Conservation (phyloP, 2,329 filamentous ascomycete genomes). For the Sporothrix sp. region DNA sequence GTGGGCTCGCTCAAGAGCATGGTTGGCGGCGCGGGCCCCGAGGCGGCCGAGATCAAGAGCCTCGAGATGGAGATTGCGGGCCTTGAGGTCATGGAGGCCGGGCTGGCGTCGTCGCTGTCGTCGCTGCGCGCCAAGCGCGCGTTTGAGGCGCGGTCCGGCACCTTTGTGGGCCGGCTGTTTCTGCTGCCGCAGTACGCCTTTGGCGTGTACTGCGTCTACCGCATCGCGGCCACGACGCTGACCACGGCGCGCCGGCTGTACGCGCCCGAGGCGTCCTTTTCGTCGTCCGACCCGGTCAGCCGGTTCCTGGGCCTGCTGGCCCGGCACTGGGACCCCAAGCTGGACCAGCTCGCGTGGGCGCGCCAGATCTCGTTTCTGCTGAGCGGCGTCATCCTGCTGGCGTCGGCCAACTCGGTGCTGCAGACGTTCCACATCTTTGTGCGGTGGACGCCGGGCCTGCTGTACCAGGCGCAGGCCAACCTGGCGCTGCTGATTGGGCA, state of each 20-base stretch:
- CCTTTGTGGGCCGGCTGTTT: conserved; percentile 54
- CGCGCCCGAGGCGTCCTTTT: conserved; percentile 42
- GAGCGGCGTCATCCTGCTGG: conserved; percentile 71
- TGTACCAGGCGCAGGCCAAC: conserved; percentile 66
- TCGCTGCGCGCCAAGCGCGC: conserved; percentile 53
- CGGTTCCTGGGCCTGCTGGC: conserved; percentile 71
- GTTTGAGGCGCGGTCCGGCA: conserved; percentile 57
- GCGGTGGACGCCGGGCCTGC: conserved; percentile 60
- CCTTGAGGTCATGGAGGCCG: conserved; percentile 68
- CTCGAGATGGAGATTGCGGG: conserved; percentile 69
- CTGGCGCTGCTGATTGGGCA: conserved; percentile 71
- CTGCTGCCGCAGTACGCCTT: conserved; percentile 58
- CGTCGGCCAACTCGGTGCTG: conserved; percentile 72
- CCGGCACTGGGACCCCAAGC: conserved; percentile 71
- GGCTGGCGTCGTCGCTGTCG: conserved; percentile 55
- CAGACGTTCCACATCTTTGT: conserved; percentile 78
- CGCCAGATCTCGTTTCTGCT: conserved; percentile 77
- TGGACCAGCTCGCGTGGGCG: conserved; percentile 75
- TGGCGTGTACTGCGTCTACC: conserved; percentile 75
- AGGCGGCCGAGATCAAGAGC: conserved; percentile 51
- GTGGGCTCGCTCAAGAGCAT: conserved; percentile 49
- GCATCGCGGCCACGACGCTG: conserved; percentile 61
- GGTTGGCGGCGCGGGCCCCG: conserved; percentile 44
- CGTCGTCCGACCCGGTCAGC: conserved; percentile 72
- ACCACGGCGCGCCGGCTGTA: conserved; percentile 55